These are phyloP conservation scores for Tolypocladium ophioglossoides DNA, from an alignment of 2,329 filamentous ascomycete genomes.

Conservation along the genomic window DNA sequence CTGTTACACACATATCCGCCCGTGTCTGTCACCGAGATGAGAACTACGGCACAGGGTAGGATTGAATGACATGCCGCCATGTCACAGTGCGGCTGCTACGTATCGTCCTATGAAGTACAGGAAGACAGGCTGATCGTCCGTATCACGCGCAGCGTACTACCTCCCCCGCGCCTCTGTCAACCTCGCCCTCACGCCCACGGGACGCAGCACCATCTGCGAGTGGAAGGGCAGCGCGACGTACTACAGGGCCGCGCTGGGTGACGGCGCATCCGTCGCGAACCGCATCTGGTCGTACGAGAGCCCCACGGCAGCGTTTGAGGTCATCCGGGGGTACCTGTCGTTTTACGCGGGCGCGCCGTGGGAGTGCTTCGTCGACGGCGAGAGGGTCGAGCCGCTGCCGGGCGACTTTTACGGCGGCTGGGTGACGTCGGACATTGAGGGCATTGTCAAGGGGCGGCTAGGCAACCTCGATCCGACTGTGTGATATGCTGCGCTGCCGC, in stretches of 20 bases:
- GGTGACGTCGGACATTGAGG: conserved; percentile 49
- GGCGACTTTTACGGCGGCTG: conserved; percentile 56
- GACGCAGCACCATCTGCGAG: conserved; percentile 40
- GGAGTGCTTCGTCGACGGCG: conserved; percentile 52
- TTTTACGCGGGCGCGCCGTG: conserved; percentile 48
- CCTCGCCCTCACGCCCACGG: conserved; percentile 33
- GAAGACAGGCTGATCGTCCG: neutral
- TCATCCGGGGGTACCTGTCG: conserved; percentile 44
- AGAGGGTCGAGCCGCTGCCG: conserved; percentile 46
- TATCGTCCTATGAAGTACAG: too few species aligned
- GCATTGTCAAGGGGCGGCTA: conserved; percentile 32
- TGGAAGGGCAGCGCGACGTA: conserved; percentile 53
- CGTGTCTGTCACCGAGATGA: neutral
- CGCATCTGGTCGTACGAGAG: conserved; percentile 49
- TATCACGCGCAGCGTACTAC: conserved; percentile 41
- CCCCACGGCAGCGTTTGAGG: conserved; percentile 39
- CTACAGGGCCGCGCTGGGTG: conserved; percentile 35
- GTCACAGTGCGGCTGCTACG: neutral
- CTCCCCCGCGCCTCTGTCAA: conserved; percentile 40
- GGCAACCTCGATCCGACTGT: conserved; percentile 28
- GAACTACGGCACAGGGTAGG: neutral
- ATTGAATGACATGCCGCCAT: too few species aligned
- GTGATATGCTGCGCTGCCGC: conserved; percentile 1
- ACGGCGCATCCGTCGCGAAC: conserved; percentile 30
- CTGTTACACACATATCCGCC: neutral